Evolutionary conservation across 352 stramenopile species (phyloP).

Genomic region (Phytophthora colocasiae): DNA sequence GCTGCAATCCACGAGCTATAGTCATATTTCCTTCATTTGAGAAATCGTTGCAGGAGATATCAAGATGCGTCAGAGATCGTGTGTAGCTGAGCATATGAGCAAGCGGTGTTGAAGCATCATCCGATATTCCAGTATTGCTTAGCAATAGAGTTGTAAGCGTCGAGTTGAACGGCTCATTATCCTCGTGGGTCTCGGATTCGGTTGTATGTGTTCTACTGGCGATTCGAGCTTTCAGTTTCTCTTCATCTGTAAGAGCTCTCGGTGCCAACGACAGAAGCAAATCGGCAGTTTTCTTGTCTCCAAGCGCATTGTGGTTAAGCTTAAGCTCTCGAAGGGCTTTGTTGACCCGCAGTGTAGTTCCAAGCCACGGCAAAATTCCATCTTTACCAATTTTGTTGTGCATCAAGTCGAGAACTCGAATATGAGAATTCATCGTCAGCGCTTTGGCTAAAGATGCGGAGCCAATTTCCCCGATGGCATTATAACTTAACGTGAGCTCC

Average conservation of each 20-base stretch:
- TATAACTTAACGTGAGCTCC: constrained; percentile 79
- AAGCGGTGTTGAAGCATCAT: constrained; percentile 54
- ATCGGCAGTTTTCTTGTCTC: constrained; percentile 58
- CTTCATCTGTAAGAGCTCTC: constrained; percentile 50
- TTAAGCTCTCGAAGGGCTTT: constrained; percentile 53
- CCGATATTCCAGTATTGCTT: constrained; percentile 67
- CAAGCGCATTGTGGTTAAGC: constrained; percentile 76
- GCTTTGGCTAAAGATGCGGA: constrained; percentile 64
- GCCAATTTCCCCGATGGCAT: constrained; percentile 57
- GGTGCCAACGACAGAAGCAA: constrained; percentile 57
- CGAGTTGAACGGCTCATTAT: constrained; percentile 60
- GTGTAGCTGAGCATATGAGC: constrained; percentile 56
- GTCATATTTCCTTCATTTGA: constrained; percentile 37
- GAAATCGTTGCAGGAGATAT: constrained; percentile 64
- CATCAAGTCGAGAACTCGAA: constrained; percentile 64
- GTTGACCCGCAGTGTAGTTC: constrained; percentile 62
- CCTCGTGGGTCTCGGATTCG: constrained; percentile 12
- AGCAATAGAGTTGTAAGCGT: constrained; percentile 63
- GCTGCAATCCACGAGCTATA: constrained; percentile 56
- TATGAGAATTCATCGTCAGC: constrained; percentile 45
- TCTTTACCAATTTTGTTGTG: constrained; percentile 75
- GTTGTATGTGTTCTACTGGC: constrained; percentile 32
- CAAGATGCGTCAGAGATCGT: constrained; percentile 57
- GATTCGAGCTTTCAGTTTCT: constrained; percentile 63
- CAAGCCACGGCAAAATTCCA: constrained; percentile 69